Evolutionary conservation across 768 basidiomycete genomes (phyloP).

Genomic region (Hemileccinum rubropunctum): DNA sequence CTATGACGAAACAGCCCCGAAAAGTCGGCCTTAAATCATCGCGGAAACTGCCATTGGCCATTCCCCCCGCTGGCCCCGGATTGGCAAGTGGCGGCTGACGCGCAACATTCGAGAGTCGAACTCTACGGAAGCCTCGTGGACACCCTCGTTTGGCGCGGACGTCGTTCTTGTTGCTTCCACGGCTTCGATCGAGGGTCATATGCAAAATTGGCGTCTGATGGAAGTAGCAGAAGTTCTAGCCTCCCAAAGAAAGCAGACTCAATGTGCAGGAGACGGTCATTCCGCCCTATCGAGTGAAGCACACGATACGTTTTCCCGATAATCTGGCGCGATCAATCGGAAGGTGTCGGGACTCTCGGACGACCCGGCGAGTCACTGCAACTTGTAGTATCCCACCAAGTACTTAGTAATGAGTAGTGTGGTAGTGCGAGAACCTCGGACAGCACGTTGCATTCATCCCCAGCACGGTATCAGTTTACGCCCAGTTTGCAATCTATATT

Average conservation of each 20-base stretch:
- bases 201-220: not conserved
- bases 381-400: too few species aligned
- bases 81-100: not conserved
- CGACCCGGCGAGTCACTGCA: too few species aligned
- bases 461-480: not conserved
- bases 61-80: too few species aligned
- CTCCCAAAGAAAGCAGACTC: not conserved
- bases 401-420: too few species aligned
- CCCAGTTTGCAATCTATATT: not conserved
- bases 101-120: not conserved
- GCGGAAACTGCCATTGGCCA: constrained; percentile 15
- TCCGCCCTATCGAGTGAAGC: not conserved
- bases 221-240: not conserved
- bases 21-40: not conserved
- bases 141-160: not conserved
- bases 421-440: too few species aligned
- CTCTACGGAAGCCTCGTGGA: not conserved
- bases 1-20: too few species aligned
- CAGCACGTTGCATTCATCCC: too few species aligned
- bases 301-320: not conserved
- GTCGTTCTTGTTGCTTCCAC: not conserved
- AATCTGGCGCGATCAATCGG: not conserved
- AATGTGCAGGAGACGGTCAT: not conserved
- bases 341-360: too few species aligned
- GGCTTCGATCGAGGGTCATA: not conserved